Conservation (phyloP, 73 alveolate species). For the Vitrella brassicaformis region DNA sequence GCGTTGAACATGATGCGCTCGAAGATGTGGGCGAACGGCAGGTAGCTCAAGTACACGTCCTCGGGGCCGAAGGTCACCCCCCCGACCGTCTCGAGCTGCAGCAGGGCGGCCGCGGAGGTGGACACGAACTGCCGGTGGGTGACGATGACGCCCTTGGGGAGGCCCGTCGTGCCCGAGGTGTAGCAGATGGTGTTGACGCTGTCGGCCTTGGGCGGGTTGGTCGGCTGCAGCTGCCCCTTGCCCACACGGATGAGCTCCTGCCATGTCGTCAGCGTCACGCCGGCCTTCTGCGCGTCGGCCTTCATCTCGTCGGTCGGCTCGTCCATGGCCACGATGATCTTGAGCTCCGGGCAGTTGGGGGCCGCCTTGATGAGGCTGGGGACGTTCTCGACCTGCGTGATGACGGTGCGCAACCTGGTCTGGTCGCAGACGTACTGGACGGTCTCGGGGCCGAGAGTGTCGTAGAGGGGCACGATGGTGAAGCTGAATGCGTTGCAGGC, state of each 20-base stretch:
- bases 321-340: neutral
- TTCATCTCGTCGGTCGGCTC: neutral
- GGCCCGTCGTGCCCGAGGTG: slow-evolving; percentile 94
- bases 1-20: slow-evolving; percentile 64
- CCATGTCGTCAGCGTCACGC: slow-evolving; percentile 9
- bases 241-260: neutral
- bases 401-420: slow-evolving; percentile 43
- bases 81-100: slow-evolving; percentile 12
- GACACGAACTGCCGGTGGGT: slow-evolving; percentile 53
- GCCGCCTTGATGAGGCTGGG: neutral
- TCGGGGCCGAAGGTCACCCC: slow-evolving; percentile 27
- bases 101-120: slow-evolving; percentile 40
- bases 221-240: neutral
- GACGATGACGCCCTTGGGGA: slow-evolving; percentile 90
- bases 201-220: slow-evolving; percentile 37
- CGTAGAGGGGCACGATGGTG: slow-evolving; percentile 59
- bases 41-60: slow-evolving; percentile 75
- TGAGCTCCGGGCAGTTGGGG: neutral
- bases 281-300: slow-evolving; percentile 32
- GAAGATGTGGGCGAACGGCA: slow-evolving; percentile 87
- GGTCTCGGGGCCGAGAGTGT: slow-evolving; percentile 29
- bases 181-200: slow-evolving; percentile 71
- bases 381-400: neutral
- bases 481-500: slow-evolving; percentile 30
- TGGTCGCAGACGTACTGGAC: slow-evolving; percentile 31